Conservation (phyloP, 176 grass and related monocot species). For the Tuctoria greenei region DNA sequence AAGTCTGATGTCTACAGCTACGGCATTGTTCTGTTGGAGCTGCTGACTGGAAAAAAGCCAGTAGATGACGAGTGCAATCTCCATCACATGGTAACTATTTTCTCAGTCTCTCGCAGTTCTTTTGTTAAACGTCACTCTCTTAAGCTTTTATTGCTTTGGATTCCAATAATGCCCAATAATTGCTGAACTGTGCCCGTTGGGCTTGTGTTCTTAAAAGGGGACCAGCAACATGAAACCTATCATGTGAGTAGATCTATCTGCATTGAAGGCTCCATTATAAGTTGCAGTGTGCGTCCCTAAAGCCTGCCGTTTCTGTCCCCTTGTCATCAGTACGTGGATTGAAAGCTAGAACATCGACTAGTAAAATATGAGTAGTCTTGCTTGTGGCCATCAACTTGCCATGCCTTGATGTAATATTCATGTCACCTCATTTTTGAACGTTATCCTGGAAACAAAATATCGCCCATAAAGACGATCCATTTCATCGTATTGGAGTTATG, state of each 20-base stretch:
- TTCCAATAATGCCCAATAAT: conserved; percentile 54
- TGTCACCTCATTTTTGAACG: background rate
- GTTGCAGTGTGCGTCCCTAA: conserved; percentile 51
- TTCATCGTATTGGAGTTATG: background rate
- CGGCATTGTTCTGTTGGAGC: conserved; percentile 83
- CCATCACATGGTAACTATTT: conserved; percentile 81
- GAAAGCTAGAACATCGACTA: conserved; percentile 18
- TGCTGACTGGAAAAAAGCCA: conserved; percentile 81
- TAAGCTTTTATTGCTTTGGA: conserved; percentile 42
- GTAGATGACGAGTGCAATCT: conserved; percentile 98
- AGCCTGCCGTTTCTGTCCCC: conserved; percentile 53
- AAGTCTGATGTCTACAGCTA: conserved; percentile 99
- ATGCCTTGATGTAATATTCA: background rate
- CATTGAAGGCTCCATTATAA: conserved; percentile 61
- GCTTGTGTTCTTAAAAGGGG: conserved; percentile 52
- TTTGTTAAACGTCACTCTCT: conserved; percentile 22
- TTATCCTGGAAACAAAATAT: background rate
- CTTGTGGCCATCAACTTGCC: background rate
- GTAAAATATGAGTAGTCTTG: background rate
- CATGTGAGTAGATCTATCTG: conserved; percentile 69
- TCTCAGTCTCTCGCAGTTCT: conserved; percentile 11
- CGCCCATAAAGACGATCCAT: background rate
- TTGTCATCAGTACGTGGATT: conserved; percentile 32
- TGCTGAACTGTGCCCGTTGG: conserved; percentile 44
- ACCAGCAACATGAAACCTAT: conserved; percentile 54